Evolutionary conservation across 2,329 filamentous ascomycete species (phyloP), one percentile per base, ranked within the genome.

Genomic region (Aureobasidium leucospermi): DNA sequence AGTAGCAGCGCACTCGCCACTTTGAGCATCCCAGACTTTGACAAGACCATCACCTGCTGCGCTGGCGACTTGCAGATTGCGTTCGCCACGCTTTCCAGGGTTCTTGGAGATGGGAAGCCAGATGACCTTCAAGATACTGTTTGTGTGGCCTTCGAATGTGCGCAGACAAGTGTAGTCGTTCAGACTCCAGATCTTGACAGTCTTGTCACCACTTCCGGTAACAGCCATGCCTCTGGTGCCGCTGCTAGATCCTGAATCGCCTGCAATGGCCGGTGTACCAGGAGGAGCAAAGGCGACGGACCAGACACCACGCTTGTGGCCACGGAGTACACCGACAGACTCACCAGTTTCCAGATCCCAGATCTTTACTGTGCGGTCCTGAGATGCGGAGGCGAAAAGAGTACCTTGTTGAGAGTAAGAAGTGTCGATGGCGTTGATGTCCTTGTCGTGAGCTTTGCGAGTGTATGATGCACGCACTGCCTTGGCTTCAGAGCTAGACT

Each of bases 301-400:
- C 94, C 94, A 99, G 10, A 99, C 93, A 71, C 95, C 94, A 71
- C 94, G 85, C 70, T 90, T 89, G 73, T 99, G 95, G 1, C 95
- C 95, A 58, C 90, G 85, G 16, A 99, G 82, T 34, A 99, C 90
- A 64, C 94, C 95, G 63, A 94, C 85, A 0, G 92, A 88, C 67
- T 96, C 91, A 19, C 95, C 92, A 70, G 94, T 89, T 65, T 92
- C 87, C 6, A 87, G 81, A 7, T 92, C 94, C 88, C 93, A 99
- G 61, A 99, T 94, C 76, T 97, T 99, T 65, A 97, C 91, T 0
- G 90, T 95, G 65, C 91, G 89, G 72, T 99, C 94, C 74, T 99
- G 94, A 5, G 93, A 97, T 32, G 94, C 93, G 1, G 94, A 96
- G 3, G 93, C 95, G 69, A 99, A 97, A 1, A 96, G 75, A n/a